Base-by-base conservation (phyloP, 352 stramenopile genomes). In the Paralagenidium karlingii region DNA sequence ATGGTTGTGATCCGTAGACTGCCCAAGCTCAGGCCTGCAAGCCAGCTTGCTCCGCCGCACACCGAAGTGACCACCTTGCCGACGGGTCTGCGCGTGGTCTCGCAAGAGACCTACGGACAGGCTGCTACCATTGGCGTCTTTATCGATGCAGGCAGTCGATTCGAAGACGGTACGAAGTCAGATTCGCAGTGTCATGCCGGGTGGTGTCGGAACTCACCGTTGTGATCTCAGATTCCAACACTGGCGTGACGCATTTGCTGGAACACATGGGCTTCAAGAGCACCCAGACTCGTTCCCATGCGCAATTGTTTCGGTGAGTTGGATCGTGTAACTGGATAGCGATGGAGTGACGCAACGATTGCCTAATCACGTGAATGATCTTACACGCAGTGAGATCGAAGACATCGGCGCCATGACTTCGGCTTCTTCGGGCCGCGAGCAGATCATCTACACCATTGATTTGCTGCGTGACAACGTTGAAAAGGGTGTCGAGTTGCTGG, bases 391-490 rank as follows among this genome's bases (percentile, higher is more conserved):
- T 25, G 73, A 96, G 40, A 71, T 98, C 26, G 90, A 98, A 57
- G 70, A 87, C 32, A 93, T 97, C 43, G 92, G 94, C 30, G 91
- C 70, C 22, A 81, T 91, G 34, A 86, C 77, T 10, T 96, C 92
- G 38, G 87, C 89, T 29, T 94, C 86, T 15, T 82, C 73, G 21
- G 82, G 76, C 24, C 70, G 94, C 34, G 94, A 99, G 55, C 90
- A 98, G 67, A 96, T 97, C 47, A 86, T 98, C 34, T 97, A 97
- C 62, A 97, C 86, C 47, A 82, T 98, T 45, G 94, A 98, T 59
- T 60, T 98, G 32, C 60, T 98, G 30, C 78, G 94, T 29, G 91
- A 97, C 49, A 97, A 96, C 50, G 75, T 96, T 6, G 66, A 83
- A 28, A 62, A 75, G 29, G 92, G 84, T 1, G 66, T 97, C 34